Evolutionary conservation across 1,284 basidiomycete species (phyloP), one percentile per base, ranked within the genome.

Genomic region (Mycosarcoma mackinlayi): DNA sequence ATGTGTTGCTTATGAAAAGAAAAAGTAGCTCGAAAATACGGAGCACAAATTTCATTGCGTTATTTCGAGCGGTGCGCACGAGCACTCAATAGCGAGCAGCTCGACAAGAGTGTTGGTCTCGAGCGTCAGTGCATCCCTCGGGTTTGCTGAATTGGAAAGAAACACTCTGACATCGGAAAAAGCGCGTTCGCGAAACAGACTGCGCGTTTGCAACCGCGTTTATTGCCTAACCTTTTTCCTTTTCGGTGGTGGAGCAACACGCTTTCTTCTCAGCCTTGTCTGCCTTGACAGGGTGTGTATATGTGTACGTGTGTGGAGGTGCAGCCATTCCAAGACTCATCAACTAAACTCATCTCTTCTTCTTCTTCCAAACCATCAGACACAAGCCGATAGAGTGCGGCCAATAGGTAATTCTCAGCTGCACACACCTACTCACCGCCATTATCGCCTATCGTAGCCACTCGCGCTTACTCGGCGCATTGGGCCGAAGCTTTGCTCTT

Each of bases 391-490:
- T n/a, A n/a, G n/a, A n/a, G n/a, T n/a, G n/a, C n/a, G n/a, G n/a
- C n/a, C n/a, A n/a, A n/a, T n/a, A n/a, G n/a, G n/a, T n/a, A n/a
- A n/a, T n/a, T n/a, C n/a, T n/a, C n/a, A n/a, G n/a, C n/a, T 27
- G 5, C 40, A 42, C 21, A 42, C 40, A 3, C 34, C 28, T 45
- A 4, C 42, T 23, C 3, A 10, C 38, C 23, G 35, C 21, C 34
- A 42, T 53, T 33, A 38, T 47, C 19, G 18, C 25, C n/a, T 18
- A 9, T 14, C 37, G 14, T 13, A 31, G 27, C 39, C 21, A 27
- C 31, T 23, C 24, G 42, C 56, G 56, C 42, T 41, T 38, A 7
- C 25, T 40, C 8, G 21, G 56, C 56, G 49, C 56, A 18, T 18
- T 48, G 5, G 19, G 35, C 13, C 24, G 16, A 38, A 21, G 21